A percentile compares a stretch with the other conserved stretches of the same genome.
Evolutionary conservation across 2,329 filamentous ascomycete genomes (phyloP).

Genomic region (Ophiostoma pallidulum): DNA sequence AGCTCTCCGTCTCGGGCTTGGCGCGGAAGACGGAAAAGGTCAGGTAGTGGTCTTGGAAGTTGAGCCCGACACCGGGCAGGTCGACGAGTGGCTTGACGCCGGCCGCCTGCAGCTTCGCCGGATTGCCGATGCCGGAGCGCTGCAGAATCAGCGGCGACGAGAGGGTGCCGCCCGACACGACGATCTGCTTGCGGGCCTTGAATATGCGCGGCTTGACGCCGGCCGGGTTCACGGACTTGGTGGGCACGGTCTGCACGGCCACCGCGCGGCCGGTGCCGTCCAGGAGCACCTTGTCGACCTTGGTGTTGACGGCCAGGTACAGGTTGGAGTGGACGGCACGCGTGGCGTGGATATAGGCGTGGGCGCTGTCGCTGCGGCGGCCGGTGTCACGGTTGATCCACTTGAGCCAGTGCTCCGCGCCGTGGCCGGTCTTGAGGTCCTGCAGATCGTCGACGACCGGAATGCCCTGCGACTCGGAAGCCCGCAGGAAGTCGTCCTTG

Average conservation of each 20-base stretch:
- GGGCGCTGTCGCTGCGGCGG: slow-evolving; percentile 65
- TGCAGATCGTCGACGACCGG: slow-evolving; percentile 68
- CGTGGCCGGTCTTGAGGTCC: slow-evolving; percentile 58
- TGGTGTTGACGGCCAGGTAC: slow-evolving; percentile 65
- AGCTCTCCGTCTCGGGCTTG: slow-evolving; percentile 66
- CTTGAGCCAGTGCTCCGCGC: slow-evolving; percentile 75
- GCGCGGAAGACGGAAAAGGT: slow-evolving; percentile 63
- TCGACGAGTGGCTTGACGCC: slow-evolving; percentile 62
- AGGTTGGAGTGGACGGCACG: slow-evolving; percentile 60
- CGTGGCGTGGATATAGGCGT: slow-evolving; percentile 70
- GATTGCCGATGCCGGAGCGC: slow-evolving; percentile 63
- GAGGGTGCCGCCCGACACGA: slow-evolving; percentile 62
- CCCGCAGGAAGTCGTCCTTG: slow-evolving; percentile 70
- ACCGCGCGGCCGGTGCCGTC: slow-evolving; percentile 59
- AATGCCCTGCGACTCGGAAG: slow-evolving; percentile 64
- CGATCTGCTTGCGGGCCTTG: slow-evolving; percentile 62
- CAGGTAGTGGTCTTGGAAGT: slow-evolving; percentile 70
- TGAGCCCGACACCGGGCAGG: slow-evolving; percentile 63
- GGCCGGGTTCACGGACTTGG: slow-evolving; percentile 42
- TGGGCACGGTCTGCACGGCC: slow-evolving; percentile 59
- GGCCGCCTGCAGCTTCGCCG: slow-evolving; percentile 57
- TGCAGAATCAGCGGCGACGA: slow-evolving; percentile 68
- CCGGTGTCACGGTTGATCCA: slow-evolving; percentile 53
- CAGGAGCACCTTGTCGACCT: slow-evolving; percentile 67
- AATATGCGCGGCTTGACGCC: slow-evolving; percentile 46